Evolutionary conservation across 306 rosid genomes (phyloP), one percentile per base, ranked within the genome.

Genomic region (Gillenia trifoliata): DNA sequence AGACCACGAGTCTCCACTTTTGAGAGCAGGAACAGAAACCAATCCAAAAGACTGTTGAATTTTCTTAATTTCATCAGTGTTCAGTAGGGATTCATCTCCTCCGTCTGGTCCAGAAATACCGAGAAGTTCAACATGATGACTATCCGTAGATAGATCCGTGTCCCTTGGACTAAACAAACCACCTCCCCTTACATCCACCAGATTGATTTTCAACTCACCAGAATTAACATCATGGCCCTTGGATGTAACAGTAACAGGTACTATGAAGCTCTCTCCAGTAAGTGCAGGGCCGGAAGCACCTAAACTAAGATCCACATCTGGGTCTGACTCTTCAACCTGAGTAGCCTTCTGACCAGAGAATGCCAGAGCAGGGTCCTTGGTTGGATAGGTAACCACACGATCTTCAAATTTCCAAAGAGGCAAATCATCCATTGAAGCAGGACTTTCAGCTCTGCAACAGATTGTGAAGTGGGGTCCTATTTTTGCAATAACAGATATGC

Each of bases 371-470:
- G 93, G 92, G 78, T 94, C 99, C 82, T 94, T 94, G 59, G 90
- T 87, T 61, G 99, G 95, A 79, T 82, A 85, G 54, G 84, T 71
- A 77, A 82, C 88, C 70, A 84, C 77, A 54, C 80, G 81, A 73
- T 90, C 95, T 86, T 85, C 97, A 68, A 77, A 83, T 78, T 88
- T 90, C 95, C 96, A 88, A 66, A 90, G 87, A 70, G 97, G 93
- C 85, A 94, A 85, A 77, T 84, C 89, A 82, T 88, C 89, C 89
- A 92, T 85, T 34, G 99, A 92, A 72, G 92, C 95, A 34, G 99
- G 99, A 75, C 96, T 94, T 81, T 92, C 99, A 65, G 96, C 97
- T 82, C 91, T 89, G 84, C 99, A 88, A 86, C 97, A 88, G 79
- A 94, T 94, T 31, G 89, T 78, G 74, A 92, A 90, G 84, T 87